Percentiles rank a stretch among this genome's conserved stretches.
phyloP scores from a whole-genome alignment of 257 asterid species.

The Solanum medicagineum region DNA sequence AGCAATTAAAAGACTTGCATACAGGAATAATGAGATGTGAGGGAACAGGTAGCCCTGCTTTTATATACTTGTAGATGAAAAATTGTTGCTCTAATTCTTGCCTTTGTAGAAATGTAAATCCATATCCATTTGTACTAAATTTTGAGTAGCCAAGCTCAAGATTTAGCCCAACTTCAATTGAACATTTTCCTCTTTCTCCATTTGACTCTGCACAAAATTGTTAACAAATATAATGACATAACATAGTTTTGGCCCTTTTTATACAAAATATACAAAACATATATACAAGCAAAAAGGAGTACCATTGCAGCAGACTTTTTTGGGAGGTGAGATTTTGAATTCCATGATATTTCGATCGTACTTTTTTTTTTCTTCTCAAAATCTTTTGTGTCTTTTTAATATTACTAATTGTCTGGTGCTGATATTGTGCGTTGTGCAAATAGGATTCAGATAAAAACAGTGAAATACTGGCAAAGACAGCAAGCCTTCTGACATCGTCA shows the following conservation, averaged over 20 bases:
- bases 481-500: not conserved
- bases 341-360: not conserved
- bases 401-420: not conserved
- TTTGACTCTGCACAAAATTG: not conserved
- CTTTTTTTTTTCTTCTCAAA: not conserved
- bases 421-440: not conserved
- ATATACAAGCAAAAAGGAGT: not conserved
- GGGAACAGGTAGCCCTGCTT: constrained; percentile 10
- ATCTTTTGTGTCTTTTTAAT: not conserved
- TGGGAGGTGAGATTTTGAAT: not conserved
- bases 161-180: not conserved
- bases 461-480: not conserved
- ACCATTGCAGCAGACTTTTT: not conserved
- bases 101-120: constrained; percentile 9
- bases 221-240: not conserved
- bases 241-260: not conserved
- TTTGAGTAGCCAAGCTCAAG: not conserved
- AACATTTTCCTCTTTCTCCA: not conserved
- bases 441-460: not conserved
- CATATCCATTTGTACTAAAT: not conserved
- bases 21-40: constrained; percentile 10
- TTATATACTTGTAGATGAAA: constrained; percentile 5
- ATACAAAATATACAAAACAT: not conserved
- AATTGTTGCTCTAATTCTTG: constrained; percentile 11
- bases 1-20: constrained; percentile 5